Percentiles rank a stretch among this genome's conserved stretches.
Evolutionary conservation across 164 flowering plant genomes (phyloP).

Genomic region (Tinospora cordifolia): DNA sequence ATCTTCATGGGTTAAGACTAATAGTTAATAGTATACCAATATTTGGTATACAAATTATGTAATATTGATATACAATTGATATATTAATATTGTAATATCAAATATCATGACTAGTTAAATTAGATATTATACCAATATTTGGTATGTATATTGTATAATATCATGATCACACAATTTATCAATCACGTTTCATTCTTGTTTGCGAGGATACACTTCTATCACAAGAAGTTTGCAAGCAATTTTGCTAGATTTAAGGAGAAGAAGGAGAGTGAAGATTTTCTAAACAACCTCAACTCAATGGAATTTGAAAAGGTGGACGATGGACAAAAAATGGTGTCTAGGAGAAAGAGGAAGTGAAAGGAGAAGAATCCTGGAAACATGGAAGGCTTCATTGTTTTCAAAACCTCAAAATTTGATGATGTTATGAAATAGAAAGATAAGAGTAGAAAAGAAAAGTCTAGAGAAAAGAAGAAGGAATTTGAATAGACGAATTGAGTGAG

Average conservation of each 20-base stretch:
- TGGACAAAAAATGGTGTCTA: conserved; percentile 11
- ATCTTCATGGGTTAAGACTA: too few species aligned
- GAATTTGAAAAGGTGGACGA: conserved; percentile 22
- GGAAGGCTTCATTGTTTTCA: conserved; percentile 71
- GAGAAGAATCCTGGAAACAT: conserved; percentile 31
- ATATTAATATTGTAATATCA: too few species aligned
- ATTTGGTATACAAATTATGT: too few species aligned
- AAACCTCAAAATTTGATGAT: conserved; percentile 32
- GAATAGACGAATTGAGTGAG: conserved; percentile 65
- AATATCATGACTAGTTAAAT: too few species aligned
- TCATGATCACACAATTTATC: too few species aligned
- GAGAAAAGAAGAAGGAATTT: conserved; percentile 55
- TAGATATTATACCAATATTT: too few species aligned
- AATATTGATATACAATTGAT: too few species aligned
- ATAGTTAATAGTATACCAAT: too few species aligned
- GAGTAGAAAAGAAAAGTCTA: conserved; percentile 15
- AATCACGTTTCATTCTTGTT: conserved; percentile 50
- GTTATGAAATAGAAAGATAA: conserved; percentile 22
- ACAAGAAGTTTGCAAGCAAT: conserved; percentile 55
- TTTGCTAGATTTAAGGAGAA: conserved; percentile 53
- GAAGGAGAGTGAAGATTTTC: conserved; percentile 25
- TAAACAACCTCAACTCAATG: conserved; percentile 16
- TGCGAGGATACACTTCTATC: conserved; percentile 52
- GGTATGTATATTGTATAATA: too few species aligned
- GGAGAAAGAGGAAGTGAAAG: conserved; percentile 53